Conservation (phyloP, 2,329 filamentous ascomycete genomes). For the Neofusicoccum sp. region DNA sequence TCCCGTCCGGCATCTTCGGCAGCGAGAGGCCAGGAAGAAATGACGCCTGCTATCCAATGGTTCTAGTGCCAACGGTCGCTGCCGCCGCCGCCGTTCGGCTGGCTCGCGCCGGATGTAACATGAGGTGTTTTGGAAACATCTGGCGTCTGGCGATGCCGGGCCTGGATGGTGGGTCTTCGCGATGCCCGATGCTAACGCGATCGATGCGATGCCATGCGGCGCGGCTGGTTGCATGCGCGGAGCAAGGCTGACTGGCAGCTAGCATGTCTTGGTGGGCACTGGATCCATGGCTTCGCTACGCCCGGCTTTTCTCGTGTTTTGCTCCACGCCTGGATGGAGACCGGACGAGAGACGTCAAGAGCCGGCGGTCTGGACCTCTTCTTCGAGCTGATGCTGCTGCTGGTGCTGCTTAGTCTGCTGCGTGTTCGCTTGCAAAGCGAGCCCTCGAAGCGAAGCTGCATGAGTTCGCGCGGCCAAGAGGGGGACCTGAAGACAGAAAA, state of each 20-base stretch:
- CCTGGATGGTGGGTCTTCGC: too few species aligned
- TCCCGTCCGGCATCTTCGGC: not conserved
- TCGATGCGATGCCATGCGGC: too few species aligned
- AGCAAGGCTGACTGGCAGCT: too few species aligned
- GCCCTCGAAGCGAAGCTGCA: slow-evolving; percentile 1
- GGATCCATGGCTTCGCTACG: too few species aligned
- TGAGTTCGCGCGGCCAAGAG: not conserved
- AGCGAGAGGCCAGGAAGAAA: not conserved
- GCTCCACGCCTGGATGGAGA: too few species aligned
- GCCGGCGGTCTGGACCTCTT: not conserved
- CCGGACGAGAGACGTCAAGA: too few species aligned
- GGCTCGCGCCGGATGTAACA: slow-evolving; percentile 10
- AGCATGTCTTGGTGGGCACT: too few species aligned
- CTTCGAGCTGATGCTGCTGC: not conserved
- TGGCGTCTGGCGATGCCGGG: not conserved
- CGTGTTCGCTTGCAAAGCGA: slow-evolving; percentile 4
- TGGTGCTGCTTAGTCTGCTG: not conserved
- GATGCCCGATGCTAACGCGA: too few species aligned
- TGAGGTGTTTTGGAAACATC: slow-evolving; percentile 5
- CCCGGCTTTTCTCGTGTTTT: too few species aligned
- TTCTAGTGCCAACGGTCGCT: not conserved
- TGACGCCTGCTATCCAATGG: not conserved
- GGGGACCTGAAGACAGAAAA: not conserved
- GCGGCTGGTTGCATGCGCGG: too few species aligned
- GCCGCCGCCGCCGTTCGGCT: not conserved